Percentiles rank a stretch among this genome's conserved stretches.
phyloP scores from a whole-genome alignment of 345 rosid genomes.

The Stellera chamaejasme region DNA sequence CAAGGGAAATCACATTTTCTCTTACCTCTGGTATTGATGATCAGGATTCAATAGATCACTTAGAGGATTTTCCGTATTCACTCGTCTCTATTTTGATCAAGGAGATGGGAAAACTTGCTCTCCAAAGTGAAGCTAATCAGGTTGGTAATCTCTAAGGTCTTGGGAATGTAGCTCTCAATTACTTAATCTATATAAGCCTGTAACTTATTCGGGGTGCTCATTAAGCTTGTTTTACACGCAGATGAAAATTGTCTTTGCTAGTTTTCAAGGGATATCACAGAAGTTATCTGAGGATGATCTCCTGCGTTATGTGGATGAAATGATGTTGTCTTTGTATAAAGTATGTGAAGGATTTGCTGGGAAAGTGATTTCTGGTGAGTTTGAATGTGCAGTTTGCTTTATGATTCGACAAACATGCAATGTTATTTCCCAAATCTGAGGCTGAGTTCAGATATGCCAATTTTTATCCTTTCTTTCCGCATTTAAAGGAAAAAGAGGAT shows the following conservation, averaged over 20 bases:
- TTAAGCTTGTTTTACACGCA: conserved; percentile 25
- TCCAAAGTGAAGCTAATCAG: conserved; percentile 68
- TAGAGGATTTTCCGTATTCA: conserved; percentile 24
- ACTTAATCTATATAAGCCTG: no score
- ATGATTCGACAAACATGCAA: no score
- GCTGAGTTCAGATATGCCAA: no score
- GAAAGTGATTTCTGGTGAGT: conserved; percentile 55
- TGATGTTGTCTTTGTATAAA: conserved; percentile 76
- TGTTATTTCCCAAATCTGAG: not conserved
- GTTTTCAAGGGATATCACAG: conserved; percentile 36
- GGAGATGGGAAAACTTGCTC: conserved; percentile 69
- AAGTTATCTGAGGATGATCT: conserved; percentile 39
- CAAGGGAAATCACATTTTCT: conserved; percentile 40
- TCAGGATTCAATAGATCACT: conserved; percentile 25
- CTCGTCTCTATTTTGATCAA: conserved; percentile 55
- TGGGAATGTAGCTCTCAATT: no score
- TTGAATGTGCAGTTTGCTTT: not conserved
- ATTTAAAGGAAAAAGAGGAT: no score
- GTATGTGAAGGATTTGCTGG: conserved; percentile 87
- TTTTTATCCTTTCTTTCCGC: no score
- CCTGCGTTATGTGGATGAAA: conserved; percentile 36
- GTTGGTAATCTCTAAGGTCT: conserved; percentile 25
- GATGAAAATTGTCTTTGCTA: conserved; percentile 61
- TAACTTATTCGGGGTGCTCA: conserved; percentile 7
- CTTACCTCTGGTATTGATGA: conserved; percentile 33